A percentile compares a stretch with the other conserved stretches of the same genome.
These are phyloP conservation scores for Coemansia sp. DNA, from an alignment of 192 early-diverging fungal genomes.

Conservation along the genomic window DNA sequence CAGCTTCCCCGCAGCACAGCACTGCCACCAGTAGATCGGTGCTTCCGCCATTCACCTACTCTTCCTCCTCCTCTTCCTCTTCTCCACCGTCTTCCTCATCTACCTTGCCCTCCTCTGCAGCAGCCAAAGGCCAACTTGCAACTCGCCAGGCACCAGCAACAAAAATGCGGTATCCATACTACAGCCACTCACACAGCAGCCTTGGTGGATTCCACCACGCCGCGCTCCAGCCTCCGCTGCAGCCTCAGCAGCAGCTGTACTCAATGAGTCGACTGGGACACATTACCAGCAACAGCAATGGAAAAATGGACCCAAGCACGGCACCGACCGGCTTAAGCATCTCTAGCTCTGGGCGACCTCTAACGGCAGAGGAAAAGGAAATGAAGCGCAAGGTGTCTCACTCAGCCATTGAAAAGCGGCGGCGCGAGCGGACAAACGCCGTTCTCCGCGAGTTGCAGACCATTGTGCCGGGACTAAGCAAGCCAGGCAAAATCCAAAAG, in stretches of 20 bases:
- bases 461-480: constrained; percentile 61
- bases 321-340: not conserved
- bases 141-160: not conserved
- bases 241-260: not conserved
- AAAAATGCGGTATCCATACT: constrained; percentile 4
- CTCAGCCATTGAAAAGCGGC: constrained; percentile 79
- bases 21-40: not conserved
- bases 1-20: not conserved
- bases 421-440: constrained; percentile 85
- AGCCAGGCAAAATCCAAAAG: constrained; percentile 49
- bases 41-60: constrained; percentile 1
- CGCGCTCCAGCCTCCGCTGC: not conserved
- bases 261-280: not conserved
- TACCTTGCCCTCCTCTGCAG: not conserved
- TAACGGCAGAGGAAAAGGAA: constrained; percentile 57
- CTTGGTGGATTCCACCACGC: not conserved
- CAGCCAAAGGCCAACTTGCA: not conserved
- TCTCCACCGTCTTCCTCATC: not conserved
- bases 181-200: not conserved
- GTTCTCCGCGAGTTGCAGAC: constrained; percentile 74
- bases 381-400: constrained; percentile 80
- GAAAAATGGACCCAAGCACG: not conserved
- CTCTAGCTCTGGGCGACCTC: constrained; percentile 1
- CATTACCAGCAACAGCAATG: not conserved
- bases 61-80: not conserved